Conservation (phyloP, 352 stramenopile genomes). For the Hyaloperonospora arabidopsidis region DNA sequence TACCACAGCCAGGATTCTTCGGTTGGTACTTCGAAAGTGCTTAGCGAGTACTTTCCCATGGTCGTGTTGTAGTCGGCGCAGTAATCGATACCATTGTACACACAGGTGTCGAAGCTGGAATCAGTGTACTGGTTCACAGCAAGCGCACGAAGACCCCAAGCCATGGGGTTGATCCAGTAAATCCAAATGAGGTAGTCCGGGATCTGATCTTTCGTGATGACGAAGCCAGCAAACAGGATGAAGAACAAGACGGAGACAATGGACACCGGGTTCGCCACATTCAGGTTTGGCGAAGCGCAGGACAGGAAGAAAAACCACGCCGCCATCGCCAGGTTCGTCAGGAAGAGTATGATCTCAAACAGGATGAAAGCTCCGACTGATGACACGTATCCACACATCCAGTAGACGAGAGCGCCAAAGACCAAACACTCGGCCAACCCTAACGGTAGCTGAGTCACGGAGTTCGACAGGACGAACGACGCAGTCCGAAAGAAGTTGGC, state of each 20-base stretch:
- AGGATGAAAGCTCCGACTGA: constrained; percentile 25
- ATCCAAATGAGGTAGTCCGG: constrained; percentile 26
- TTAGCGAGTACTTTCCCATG: constrained; percentile 16
- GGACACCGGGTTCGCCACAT: constrained; percentile 18
- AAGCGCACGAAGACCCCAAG: constrained; percentile 14
- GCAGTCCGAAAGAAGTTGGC: constrained; percentile 70
- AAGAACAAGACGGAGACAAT: constrained; percentile 22
- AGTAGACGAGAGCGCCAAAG: constrained; percentile 78
- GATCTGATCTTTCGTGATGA: constrained; percentile 24
- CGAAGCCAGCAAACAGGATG: constrained; percentile 15
- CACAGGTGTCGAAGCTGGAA: constrained; percentile 15
- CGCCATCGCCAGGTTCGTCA: constrained; percentile 27
- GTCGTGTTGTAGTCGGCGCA: constrained; percentile 13
- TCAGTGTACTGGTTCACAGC: constrained; percentile 23
- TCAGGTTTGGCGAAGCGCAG: constrained; percentile 13
- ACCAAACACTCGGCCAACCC: constrained; percentile 44
- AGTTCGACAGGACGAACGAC: constrained; percentile 48
- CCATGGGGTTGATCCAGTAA: constrained; percentile 24
- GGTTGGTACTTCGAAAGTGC: constrained; percentile 13
- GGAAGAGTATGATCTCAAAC: constrained; percentile 29
- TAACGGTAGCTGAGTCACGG: constrained; percentile 30
- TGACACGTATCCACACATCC: constrained; percentile 51
- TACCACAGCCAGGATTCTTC: constrained; percentile 23
- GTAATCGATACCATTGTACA: constrained; percentile 14
- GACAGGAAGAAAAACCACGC: constrained; percentile 21